Percentiles rank a stretch among this genome's conserved stretches.
These are phyloP conservation scores for Eutypella sp. DNA, from an alignment of 2,329 filamentous ascomycete species.

Conservation along the genomic window DNA sequence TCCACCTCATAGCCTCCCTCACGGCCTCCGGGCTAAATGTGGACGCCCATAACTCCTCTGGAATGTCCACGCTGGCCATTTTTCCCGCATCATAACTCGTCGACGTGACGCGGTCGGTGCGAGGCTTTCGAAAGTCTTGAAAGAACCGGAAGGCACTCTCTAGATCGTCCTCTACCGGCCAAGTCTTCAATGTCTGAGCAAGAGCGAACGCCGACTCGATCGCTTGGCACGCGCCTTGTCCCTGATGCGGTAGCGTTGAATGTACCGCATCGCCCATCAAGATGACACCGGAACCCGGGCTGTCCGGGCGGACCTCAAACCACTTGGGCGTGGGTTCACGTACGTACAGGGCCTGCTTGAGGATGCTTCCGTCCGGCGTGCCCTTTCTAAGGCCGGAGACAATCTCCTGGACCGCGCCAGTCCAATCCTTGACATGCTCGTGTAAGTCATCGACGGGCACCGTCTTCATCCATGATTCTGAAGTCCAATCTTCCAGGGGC, in stretches of 20 bases:
- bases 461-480: constrained; percentile 29
- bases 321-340: constrained; percentile 27
- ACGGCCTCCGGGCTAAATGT: constrained; percentile 23
- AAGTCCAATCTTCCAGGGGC: constrained; percentile 29
- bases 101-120: constrained; percentile 28
- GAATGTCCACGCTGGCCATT: constrained; percentile 28
- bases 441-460: constrained; percentile 24
- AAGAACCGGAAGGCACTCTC: constrained; percentile 28
- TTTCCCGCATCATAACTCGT: constrained; percentile 31
- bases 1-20: constrained; percentile 29
- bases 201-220: constrained; percentile 30
- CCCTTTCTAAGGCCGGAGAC: constrained; percentile 25
- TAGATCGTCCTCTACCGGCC: constrained; percentile 21
- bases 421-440: constrained; percentile 29
- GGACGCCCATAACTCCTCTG: constrained; percentile 21
- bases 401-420: constrained; percentile 27
- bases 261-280: constrained; percentile 29
- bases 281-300: constrained; percentile 19
- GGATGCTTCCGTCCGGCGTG: constrained; percentile 25
- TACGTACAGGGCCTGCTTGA: constrained; percentile 30
- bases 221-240: constrained; percentile 29
- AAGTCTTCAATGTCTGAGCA: constrained; percentile 25
- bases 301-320: constrained; percentile 19
- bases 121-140: constrained; percentile 30
- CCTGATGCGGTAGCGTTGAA: constrained; percentile 31